Conservation (phyloP, 805 yeast species). For the Kazachstania africana region DNA sequence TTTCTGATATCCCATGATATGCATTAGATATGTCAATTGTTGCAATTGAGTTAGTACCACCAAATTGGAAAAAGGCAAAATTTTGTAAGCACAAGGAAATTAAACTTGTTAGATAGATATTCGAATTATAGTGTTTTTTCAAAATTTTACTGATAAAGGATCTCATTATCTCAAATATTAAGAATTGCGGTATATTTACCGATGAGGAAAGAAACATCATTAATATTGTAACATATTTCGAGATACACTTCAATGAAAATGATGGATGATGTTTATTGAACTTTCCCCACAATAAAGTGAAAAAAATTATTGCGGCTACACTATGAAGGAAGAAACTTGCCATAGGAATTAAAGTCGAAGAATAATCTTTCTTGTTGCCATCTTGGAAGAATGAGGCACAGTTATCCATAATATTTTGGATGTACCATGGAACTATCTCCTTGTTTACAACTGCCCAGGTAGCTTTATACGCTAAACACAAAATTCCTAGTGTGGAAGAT, state of each 20-base stretch:
- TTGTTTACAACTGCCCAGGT: constrained; percentile 44
- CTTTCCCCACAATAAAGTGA: constrained; percentile 21
- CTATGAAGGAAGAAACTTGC: constrained; percentile 28
- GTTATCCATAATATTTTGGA: constrained; percentile 13
- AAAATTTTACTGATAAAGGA: constrained; percentile 4
- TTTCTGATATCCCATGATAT: constrained; percentile 66
- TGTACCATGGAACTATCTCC: constrained; percentile 35
- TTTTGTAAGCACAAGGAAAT: constrained; percentile 48
- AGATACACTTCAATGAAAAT: constrained; percentile 5
- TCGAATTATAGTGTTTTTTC: constrained; percentile 3
- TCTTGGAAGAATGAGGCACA: constrained; percentile 5
- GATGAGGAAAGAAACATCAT: constrained; percentile 40
- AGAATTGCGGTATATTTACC: constrained; percentile 38
- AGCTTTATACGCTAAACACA: constrained; percentile 44
- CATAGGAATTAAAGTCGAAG: constrained; percentile 23
- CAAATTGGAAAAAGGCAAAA: constrained; percentile 72
- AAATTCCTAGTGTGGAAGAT: constrained; percentile 34
- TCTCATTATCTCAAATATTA: constrained; percentile 26
- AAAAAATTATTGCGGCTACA: constrained; percentile 21
- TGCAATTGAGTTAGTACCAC: constrained; percentile 86
- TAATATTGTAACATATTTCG: constrained; percentile 26
- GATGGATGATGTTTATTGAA: constrained; percentile 5
- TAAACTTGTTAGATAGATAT: constrained; percentile 6
- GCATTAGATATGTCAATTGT: constrained; percentile 86
- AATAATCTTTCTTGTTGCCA: constrained; percentile 17